phyloP scores from a whole-genome alignment of 2,329 filamentous ascomycete species.

The Talaromyces marneffei region DNA sequence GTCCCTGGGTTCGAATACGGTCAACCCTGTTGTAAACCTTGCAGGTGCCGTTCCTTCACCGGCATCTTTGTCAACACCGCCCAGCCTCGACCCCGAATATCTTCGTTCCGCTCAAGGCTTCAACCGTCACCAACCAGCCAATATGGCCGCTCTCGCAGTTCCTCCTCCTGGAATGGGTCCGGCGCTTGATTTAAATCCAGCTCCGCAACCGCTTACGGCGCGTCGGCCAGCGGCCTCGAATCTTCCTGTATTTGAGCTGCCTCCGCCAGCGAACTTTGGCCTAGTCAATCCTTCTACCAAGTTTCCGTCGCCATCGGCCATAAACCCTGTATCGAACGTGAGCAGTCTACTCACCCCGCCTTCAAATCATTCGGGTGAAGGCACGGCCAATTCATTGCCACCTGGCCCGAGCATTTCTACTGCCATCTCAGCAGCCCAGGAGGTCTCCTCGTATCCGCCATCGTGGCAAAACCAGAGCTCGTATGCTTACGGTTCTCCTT shows the following conservation, averaged over 20 bases:
- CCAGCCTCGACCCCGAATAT: constrained; percentile 33
- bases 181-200: constrained; percentile 53
- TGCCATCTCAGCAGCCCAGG: constrained; percentile 24
- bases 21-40: constrained; percentile 28
- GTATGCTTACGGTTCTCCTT: constrained; percentile 46
- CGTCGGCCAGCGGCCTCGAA: constrained; percentile 64
- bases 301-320: constrained; percentile 39
- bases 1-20: constrained; percentile 33
- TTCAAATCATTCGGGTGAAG: constrained; percentile 50
- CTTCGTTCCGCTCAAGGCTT: constrained; percentile 30
- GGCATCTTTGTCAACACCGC: constrained; percentile 26
- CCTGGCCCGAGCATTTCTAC: constrained; percentile 50
- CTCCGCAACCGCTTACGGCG: constrained; percentile 61
- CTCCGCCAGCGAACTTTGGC: constrained; percentile 49
- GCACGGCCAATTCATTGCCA: constrained; percentile 33
- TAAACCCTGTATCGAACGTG: constrained; percentile 49
- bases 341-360: constrained; percentile 60
- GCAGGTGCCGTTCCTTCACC: constrained; percentile 13
- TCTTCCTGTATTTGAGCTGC: constrained; percentile 64
- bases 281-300: constrained; percentile 46
- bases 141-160: constrained; percentile 57
- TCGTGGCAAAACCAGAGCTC: constrained; percentile 58
- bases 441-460: constrained; percentile 44
- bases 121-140: constrained; percentile 44
- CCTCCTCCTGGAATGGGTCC: constrained; percentile 58